Base-by-base conservation (phyloP, 371 early-diverging fungal genomes). In the Apophysomyces variabilis region DNA sequence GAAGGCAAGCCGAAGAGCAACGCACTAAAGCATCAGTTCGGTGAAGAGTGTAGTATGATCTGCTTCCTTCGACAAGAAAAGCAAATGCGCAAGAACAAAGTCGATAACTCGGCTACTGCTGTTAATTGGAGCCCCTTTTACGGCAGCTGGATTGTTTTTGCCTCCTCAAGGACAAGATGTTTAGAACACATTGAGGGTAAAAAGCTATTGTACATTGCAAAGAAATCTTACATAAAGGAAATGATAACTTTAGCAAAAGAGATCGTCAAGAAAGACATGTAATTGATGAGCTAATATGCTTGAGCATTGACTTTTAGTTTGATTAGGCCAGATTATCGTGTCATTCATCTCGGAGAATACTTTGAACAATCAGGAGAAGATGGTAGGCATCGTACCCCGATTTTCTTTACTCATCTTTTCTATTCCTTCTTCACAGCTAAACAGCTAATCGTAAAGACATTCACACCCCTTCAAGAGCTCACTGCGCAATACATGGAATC, bases 331-430 rank as follows among this genome's bases (percentile, higher is more conserved):
- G 68, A 68, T 46, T 72, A 72, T 62, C 63, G 68, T 60, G 65
- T 67, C 5, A 59, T 72, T 11, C 61, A 72, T 16, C 60, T 72
- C 9, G 68, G 68, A 35, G 68, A 72, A 57, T 61, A 62, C 21
- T 67, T 72, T 32, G 60, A 59, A 18, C 61, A 64, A 57, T 61
- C 68, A 32, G 68, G 68, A 50, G 72, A 72, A 38, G 68, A 72
- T 68, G 62, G 72, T 72, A 65, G 43, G 63, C 60, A 35, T 45
- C 21, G 54, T 50, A 8, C 9, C 21, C 11, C 56, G 45, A 57
- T 62, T 38, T 62, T 32, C 32, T 21, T 44, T 67, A 46, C 54
- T 36, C 21, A 54, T 16, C n/a, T 0, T 57, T 44, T 18, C 46
- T 37, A 54, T 16, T 37, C 0, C 39, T 44, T 50, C 14, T 57